A percentile compares a stretch with the other conserved stretches of the same genome.
phyloP scores from a whole-genome alignment of 1,284 basidiomycete genomes.

The Ustilago trichophora region DNA sequence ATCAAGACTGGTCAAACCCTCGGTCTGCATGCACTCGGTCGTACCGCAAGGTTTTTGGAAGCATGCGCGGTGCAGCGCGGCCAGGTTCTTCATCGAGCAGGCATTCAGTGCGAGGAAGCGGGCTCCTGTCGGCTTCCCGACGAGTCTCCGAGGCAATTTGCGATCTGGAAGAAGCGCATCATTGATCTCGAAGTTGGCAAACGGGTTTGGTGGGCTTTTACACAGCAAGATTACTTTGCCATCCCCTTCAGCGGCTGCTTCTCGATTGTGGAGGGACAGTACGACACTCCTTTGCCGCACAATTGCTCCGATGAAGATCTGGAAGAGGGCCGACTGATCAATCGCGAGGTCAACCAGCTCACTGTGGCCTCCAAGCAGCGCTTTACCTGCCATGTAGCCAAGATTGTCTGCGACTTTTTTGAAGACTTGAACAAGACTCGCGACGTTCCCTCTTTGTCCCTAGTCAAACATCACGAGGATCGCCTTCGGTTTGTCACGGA shows the following conservation, averaged over 20 bases:
- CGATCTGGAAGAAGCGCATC: conserved; percentile 43
- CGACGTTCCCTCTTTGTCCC: conserved; percentile 23
- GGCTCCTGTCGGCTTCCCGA: conserved; percentile 32
- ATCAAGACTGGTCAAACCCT: conserved; percentile 52
- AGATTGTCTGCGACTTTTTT: conserved; percentile 51
- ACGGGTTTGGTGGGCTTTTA: conserved; percentile 52
- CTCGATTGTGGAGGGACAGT: conserved; percentile 45
- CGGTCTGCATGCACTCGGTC: conserved; percentile 42
- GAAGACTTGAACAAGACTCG: conserved; percentile 40
- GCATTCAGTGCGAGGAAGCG: conserved; percentile 13
- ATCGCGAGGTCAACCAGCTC: conserved; percentile 40
- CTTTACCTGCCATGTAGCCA: conserved; percentile 45
- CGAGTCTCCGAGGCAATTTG: conserved; percentile 36
- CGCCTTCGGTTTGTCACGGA: conserved; percentile 44
- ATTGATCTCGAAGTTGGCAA: conserved; percentile 51
- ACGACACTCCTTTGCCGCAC: conserved; percentile 50
- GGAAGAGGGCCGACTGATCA: conserved; percentile 36
- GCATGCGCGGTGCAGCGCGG: conserved; percentile 25
- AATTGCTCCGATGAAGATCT: conserved; percentile 48
- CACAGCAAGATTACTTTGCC: conserved; percentile 51
- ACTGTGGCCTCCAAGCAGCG: conserved; percentile 48
- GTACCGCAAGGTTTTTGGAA: conserved; percentile 29
- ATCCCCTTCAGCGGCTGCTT: conserved; percentile 49
- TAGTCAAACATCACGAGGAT: conserved; percentile 40
- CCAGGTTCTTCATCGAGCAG: conserved; percentile 22